phyloP scores from a whole-genome alignment of 1,284 basidiomycete genomes.

The Ganoderma resinaceum region DNA sequence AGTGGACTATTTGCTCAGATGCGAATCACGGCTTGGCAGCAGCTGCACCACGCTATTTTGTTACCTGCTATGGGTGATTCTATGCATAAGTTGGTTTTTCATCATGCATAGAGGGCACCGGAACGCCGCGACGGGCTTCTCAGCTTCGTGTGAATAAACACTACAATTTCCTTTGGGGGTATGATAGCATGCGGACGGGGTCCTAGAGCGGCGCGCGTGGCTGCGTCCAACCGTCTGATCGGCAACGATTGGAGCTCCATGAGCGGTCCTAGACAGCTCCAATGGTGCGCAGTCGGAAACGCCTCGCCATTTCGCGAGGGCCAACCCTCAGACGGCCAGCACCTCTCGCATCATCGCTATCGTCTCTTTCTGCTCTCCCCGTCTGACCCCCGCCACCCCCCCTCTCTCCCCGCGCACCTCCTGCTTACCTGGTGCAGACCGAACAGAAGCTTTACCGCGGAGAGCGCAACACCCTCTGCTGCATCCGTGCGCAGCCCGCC shows the following conservation, averaged over 20 bases:
- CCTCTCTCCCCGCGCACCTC: not conserved
- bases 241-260: not conserved
- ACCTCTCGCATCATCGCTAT: not conserved
- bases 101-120: not conserved
- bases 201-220: not conserved
- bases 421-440: not conserved
- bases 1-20: not conserved
- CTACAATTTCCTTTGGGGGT: not conserved
- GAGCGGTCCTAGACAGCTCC: not conserved
- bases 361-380: not conserved
- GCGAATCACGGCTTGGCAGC: not conserved
- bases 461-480: not conserved
- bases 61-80: not conserved
- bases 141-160: not conserved
- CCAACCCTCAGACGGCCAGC: not conserved
- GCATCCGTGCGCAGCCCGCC: not conserved
- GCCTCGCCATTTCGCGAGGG: not conserved
- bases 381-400: not conserved
- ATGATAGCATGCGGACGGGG: not conserved
- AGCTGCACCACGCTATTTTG: not conserved
- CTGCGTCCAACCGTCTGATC: not conserved
- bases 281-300: not conserved
- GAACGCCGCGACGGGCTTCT: not conserved
- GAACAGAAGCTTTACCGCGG: not conserved
- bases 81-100: not conserved